Evolutionary conservation across 345 rosid genomes (phyloP).

Genomic region (Gossypium herbaceum): DNA sequence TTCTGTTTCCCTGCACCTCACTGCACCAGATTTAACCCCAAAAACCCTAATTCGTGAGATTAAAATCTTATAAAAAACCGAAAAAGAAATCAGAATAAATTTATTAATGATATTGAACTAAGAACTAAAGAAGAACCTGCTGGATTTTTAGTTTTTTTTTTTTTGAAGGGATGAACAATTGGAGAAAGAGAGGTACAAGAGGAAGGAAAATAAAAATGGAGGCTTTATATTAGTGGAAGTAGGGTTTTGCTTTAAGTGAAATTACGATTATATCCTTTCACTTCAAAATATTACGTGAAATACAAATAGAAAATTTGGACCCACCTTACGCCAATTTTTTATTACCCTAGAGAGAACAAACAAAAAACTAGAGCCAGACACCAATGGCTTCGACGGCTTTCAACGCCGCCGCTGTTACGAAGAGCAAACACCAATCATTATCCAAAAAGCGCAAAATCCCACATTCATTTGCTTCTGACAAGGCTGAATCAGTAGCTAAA

Average conservation of each 20-base stretch:
- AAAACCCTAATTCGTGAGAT: neutral
- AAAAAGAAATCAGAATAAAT: neutral
- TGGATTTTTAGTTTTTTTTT: neutral
- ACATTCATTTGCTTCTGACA: neutral
- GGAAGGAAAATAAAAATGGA: neutral
- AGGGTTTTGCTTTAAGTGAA: neutral
- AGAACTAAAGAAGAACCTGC: neutral
- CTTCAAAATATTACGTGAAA: neutral
- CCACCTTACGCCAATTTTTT: no score
- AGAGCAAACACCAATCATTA: neutral
- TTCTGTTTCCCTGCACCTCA: constrained; percentile 8
- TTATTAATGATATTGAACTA: neutral
- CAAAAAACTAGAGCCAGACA: no score
- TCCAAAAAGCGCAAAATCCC: neutral
- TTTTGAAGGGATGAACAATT: neutral
- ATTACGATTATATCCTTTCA: neutral
- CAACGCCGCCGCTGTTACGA: neutral
- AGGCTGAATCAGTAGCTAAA: neutral
- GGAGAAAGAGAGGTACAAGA: neutral
- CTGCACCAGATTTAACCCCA: constrained; percentile 9
- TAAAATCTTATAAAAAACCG: neutral
- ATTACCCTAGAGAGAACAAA: no score
- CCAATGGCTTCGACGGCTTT: neutral
- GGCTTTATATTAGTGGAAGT: neutral
- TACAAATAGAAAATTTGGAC: no score